Conservation (phyloP, 768 basidiomycete genomes). For the Boletales sp. region DNA sequence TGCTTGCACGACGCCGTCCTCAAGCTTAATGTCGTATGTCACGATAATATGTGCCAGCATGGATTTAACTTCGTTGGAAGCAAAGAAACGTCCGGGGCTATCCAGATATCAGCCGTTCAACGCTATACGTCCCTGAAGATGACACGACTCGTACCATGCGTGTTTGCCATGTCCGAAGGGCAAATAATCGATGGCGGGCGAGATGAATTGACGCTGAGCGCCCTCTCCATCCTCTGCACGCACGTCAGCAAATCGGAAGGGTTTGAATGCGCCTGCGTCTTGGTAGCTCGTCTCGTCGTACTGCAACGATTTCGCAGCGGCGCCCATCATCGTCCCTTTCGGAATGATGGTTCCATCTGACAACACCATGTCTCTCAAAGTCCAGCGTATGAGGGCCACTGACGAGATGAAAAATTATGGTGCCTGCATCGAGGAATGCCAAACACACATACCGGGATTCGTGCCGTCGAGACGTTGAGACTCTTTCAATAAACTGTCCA, state of each 20-base stretch:
- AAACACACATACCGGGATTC: constrained; percentile 15
- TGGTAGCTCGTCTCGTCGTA: constrained; percentile 23
- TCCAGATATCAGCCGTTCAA: too few species aligned
- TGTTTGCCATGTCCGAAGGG: constrained; percentile 35
- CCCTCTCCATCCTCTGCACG: constrained; percentile 28
- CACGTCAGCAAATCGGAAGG: constrained; percentile 45
- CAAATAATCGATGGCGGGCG: constrained; percentile 32
- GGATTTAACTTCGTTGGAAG: constrained; percentile 40
- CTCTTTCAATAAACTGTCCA: constrained; percentile 41
- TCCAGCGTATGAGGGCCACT: constrained; percentile 32
- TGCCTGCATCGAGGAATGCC: not conserved
- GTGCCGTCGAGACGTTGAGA: constrained; percentile 31
- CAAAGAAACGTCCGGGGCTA: constrained; percentile 39
- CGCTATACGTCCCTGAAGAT: too few species aligned
- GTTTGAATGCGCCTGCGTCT: constrained; percentile 38
- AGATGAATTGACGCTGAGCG: constrained; percentile 32
- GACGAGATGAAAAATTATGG: not conserved
- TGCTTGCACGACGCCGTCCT: not conserved
- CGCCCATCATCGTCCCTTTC: constrained; percentile 25
- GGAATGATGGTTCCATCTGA: constrained; percentile 38
- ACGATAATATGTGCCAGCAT: constrained; percentile 45
- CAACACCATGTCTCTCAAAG: constrained; percentile 31
- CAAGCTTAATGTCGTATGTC: constrained; percentile 21
- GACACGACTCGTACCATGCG: constrained; percentile 15
- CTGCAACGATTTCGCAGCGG: constrained; percentile 20